Conservation (phyloP, 768 basidiomycete genomes). For the Psilocybe cyanescens region DNA sequence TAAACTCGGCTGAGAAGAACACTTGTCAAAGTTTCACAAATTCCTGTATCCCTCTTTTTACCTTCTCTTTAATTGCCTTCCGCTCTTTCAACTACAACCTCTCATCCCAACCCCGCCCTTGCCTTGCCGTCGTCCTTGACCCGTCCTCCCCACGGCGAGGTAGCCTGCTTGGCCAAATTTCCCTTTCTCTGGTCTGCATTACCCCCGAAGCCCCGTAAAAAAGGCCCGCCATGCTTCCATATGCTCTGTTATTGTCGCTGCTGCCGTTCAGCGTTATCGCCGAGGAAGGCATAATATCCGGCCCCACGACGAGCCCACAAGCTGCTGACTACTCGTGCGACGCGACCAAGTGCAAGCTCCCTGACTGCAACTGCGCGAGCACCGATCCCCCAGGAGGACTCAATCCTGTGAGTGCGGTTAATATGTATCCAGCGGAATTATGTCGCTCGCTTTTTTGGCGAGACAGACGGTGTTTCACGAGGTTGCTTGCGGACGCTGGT, state of each 20-base stretch:
- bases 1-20: slow-evolving; percentile 6
- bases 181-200: not conserved
- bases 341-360: slow-evolving; percentile 63
- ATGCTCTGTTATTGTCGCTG: slow-evolving; percentile 29
- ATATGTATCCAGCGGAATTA: not conserved
- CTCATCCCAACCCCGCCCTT: not conserved
- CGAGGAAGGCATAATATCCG: slow-evolving; percentile 58
- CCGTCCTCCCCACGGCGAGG: not conserved
- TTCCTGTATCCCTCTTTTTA: not conserved
- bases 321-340: slow-evolving; percentile 79
- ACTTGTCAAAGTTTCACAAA: slow-evolving; percentile 10
- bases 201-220: not conserved
- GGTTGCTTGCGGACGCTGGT: not conserved
- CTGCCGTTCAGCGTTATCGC: slow-evolving; percentile 40
- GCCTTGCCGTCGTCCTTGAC: not conserved
- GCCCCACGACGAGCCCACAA: slow-evolving; percentile 51
- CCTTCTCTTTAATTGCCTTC: slow-evolving; percentile 10
- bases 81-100: not conserved
- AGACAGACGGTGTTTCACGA: not conserved
- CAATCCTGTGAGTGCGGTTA: slow-evolving; percentile 49
- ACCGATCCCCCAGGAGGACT: slow-evolving; percentile 75
- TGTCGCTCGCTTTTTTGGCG: slow-evolving; percentile 2
- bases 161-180: not conserved
- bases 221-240: slow-evolving; percentile 22
- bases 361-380: slow-evolving; percentile 75